Evolutionary conservation across 768 basidiomycete genomes (phyloP).

Genomic region (Rhodocollybia butyracea): DNA sequence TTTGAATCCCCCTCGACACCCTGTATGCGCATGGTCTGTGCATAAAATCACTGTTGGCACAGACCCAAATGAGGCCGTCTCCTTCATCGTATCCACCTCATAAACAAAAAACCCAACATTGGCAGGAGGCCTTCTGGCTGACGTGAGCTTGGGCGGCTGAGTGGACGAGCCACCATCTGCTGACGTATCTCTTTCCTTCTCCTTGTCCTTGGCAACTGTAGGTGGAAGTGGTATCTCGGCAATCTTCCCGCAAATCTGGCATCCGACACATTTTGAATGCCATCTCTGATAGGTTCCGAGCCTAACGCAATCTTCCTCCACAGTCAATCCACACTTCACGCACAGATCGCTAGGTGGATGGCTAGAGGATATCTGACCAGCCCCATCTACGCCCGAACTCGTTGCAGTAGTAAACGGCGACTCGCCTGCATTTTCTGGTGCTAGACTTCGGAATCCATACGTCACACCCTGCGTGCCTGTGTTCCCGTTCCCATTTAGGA

Average conservation of each 20-base stretch:
- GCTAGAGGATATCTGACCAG: slow-evolving; percentile 50
- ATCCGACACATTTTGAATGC: slow-evolving; percentile 95
- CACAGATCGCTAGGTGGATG: slow-evolving; percentile 90
- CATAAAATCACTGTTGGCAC: slow-evolving; percentile 77
- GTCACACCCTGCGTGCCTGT: slow-evolving; percentile 82
- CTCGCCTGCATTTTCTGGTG: slow-evolving; percentile 88
- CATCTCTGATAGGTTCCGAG: slow-evolving; percentile 95
- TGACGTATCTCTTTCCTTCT: slow-evolving; percentile 29
- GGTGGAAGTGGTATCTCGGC: slow-evolving; percentile 55
- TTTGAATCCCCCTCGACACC: slow-evolving; percentile 77
- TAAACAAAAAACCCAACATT: slow-evolving; percentile 78
- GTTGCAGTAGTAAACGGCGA: slow-evolving; percentile 54
- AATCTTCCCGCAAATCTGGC: slow-evolving; percentile 71
- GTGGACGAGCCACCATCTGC: slow-evolving; percentile 21
- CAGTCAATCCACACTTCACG: slow-evolving; percentile 81
- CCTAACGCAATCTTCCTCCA: slow-evolving; percentile 96
- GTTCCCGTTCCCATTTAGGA: slow-evolving; percentile 43
- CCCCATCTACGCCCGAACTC: neutral
- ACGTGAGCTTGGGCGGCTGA: slow-evolving; percentile 56
- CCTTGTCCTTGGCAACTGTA: slow-evolving; percentile 13
- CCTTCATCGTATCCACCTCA: slow-evolving; percentile 66
- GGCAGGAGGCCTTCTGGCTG: slow-evolving; percentile 72
- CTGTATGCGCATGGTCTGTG: slow-evolving; percentile 66
- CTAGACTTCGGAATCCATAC: slow-evolving; percentile 90
- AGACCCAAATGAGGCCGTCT: slow-evolving; percentile 67